phyloP scores from a whole-genome alignment of 2,329 filamentous ascomycete species.

The Fusarium sp. region DNA sequence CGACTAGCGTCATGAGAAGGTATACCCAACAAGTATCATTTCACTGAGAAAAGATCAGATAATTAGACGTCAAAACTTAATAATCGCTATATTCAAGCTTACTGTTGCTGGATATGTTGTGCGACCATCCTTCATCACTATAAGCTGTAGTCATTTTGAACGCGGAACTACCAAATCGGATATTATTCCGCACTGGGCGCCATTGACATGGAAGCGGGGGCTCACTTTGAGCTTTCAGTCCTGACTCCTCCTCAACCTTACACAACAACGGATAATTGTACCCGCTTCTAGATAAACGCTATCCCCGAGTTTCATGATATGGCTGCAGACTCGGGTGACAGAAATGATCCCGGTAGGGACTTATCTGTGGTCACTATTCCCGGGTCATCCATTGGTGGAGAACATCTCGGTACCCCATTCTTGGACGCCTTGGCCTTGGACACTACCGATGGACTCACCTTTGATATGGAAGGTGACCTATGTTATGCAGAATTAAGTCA shows the following conservation, averaged over 20 bases:
- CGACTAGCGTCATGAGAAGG: background rate
- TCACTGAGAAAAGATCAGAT: background rate
- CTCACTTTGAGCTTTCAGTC: too few relatives aligned
- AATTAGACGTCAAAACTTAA: background rate
- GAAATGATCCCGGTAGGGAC: background rate
- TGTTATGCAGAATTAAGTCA: slow-evolving; percentile 1
- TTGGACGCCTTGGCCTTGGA: background rate
- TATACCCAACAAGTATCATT: background rate
- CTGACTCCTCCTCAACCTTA: slow-evolving; percentile 1
- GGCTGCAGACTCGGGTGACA: background rate
- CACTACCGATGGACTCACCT: background rate
- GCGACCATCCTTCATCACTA: background rate
- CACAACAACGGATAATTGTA: slow-evolving; percentile 9
- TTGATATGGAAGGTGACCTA: background rate
- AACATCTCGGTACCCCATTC: background rate
- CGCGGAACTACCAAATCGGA: background rate
- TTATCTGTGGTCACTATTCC: background rate
- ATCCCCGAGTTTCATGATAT: background rate
- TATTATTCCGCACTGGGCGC: background rate
- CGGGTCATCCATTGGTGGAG: background rate
- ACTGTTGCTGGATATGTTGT: background rate
- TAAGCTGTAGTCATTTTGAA: background rate
- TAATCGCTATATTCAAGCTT: background rate
- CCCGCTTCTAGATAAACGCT: background rate
- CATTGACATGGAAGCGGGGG: background rate